A percentile compares a stretch with the other conserved stretches of the same genome.
phyloP scores from a whole-genome alignment of 2,329 filamentous ascomycete species.

The Ophiostoma tasmaniense region DNA sequence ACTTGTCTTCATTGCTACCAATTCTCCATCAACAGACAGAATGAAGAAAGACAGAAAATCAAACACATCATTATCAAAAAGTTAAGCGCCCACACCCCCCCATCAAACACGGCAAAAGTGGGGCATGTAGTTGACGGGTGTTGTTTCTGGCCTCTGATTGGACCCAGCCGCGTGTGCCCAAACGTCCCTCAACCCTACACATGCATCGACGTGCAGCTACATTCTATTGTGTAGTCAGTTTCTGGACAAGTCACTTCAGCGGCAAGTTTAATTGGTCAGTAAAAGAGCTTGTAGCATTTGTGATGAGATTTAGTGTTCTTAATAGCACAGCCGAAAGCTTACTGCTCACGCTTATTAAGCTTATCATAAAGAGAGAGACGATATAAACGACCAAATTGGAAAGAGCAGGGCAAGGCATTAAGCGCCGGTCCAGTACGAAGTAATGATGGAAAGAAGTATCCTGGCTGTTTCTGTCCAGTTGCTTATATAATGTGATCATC shows the following conservation, averaged over 20 bases:
- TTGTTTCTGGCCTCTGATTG: background rate
- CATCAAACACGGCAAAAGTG: background rate
- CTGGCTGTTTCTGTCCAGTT: background rate
- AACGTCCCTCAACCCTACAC: background rate
- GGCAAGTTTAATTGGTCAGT: background rate
- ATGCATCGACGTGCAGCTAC: background rate
- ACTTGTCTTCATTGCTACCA: no score
- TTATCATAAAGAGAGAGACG: no score
- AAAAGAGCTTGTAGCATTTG: background rate
- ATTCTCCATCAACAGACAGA: background rate
- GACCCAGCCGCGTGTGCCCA: background rate
- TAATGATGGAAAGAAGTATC: background rate
- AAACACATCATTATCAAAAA: background rate
- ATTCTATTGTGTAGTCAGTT: background rate
- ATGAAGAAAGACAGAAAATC: background rate
- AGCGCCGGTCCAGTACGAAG: background rate
- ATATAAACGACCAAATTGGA: background rate
- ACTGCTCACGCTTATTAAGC: background rate
- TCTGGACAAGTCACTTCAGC: background rate
- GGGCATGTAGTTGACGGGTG: background rate
- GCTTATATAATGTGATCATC: background rate
- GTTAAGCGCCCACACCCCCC: conserved; percentile 8
- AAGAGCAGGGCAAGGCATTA: background rate
- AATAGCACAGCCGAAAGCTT: background rate
- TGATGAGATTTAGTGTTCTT: background rate